Conservation (phyloP, 2,329 filamentous ascomycete species). For the Dactylonectria estremocensis region DNA sequence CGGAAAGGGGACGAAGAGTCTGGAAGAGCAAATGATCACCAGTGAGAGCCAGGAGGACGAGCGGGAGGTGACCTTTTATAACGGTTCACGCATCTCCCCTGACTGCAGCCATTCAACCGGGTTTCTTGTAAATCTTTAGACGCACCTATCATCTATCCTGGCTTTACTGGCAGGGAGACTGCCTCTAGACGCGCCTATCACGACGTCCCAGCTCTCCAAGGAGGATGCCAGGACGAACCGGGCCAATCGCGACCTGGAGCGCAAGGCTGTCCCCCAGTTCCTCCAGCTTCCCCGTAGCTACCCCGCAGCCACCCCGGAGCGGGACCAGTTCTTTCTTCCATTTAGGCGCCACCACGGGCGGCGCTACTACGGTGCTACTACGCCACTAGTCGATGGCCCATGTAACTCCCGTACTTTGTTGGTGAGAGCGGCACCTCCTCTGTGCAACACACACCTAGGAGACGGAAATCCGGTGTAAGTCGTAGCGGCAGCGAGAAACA, state of each 20-base stretch:
- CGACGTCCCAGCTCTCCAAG: neutral
- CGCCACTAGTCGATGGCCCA: neutral
- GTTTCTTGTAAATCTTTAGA: constrained; percentile 26
- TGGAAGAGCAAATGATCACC: constrained; percentile 7
- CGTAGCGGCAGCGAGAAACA: no score
- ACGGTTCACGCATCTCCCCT: neutral
- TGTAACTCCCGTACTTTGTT: no score
- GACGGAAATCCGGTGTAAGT: no score
- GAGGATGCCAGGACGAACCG: neutral
- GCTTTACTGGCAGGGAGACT: neutral
- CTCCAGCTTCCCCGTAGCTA: constrained; percentile 24
- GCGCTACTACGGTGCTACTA: neutral
- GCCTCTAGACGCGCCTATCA: constrained; percentile 29
- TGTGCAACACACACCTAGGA: no score
- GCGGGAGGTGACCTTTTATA: neutral
- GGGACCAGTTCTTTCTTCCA: neutral
- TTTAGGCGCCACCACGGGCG: neutral
- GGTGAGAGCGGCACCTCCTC: no score
- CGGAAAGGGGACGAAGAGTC: constrained; percentile 10
- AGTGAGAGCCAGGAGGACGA: constrained; percentile 14
- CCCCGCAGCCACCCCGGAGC: constrained; percentile 30
- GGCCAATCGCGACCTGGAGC: neutral
- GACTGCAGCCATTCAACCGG: neutral
- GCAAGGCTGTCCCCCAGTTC: neutral
- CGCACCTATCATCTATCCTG: constrained; percentile 37